These are phyloP conservation scores for Hypoxylon rickii DNA, from an alignment of 495 filamentous ascomycete species.

Conservation along the genomic window DNA sequence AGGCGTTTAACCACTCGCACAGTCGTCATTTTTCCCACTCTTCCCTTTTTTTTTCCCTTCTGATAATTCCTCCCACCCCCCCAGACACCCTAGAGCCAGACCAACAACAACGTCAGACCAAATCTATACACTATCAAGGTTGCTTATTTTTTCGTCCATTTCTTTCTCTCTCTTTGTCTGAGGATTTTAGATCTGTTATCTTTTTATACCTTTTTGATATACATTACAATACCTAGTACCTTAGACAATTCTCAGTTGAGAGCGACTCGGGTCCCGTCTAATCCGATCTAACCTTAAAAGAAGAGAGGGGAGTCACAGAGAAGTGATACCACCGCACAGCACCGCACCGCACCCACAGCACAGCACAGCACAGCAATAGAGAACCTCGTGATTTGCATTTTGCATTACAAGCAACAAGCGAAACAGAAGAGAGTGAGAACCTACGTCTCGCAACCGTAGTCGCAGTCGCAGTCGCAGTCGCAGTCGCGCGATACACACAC, in stretches of 20 bases:
- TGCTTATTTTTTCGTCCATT: constrained; percentile 7
- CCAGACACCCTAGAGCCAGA: constrained; percentile 7
- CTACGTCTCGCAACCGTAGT: constrained; percentile 13
- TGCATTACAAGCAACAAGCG: no score
- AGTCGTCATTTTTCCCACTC: constrained; percentile 38
- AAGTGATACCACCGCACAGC: constrained; percentile 1
- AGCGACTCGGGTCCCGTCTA: constrained; percentile 11
- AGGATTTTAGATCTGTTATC: not conserved
- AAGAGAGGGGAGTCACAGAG: constrained; percentile 5
- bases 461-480: no score
- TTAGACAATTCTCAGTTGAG: constrained; percentile 23
- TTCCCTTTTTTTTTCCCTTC: constrained; percentile 25
- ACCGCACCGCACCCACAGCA: no score
- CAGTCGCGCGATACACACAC: constrained; percentile 21
- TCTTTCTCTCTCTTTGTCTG: constrained; percentile 2
- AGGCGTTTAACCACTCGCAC: constrained; percentile 29
- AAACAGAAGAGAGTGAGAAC: constrained; percentile 18
- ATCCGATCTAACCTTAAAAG: constrained; percentile 16
- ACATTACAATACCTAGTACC: not conserved
- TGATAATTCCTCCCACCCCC: constrained; percentile 16
- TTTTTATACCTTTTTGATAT: constrained; percentile 7
- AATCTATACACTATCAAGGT: constrained; percentile 12
- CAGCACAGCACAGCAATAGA: constrained; percentile 29
- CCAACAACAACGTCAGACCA: constrained; percentile 5
- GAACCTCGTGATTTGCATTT: constrained; percentile 26